Percentiles rank a stretch among this genome's conserved stretches.
phyloP scores from a whole-genome alignment of 805 yeast species.

The Wilhelminamyces savonicus region DNA sequence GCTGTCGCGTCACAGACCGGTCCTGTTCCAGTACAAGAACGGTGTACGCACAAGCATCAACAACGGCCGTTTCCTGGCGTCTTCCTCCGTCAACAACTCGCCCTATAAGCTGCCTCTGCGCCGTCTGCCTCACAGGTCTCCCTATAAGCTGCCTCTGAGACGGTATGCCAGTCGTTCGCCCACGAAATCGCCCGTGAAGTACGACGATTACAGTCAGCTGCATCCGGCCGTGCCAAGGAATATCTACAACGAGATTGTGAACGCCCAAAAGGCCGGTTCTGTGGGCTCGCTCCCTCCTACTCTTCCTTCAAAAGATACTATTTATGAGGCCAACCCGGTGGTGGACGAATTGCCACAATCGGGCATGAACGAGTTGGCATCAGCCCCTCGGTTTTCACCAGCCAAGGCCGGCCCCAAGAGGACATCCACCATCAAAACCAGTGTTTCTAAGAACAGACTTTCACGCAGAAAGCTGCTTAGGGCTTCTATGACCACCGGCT shows the following conservation, averaged over 20 bases:
- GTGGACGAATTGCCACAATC: constrained; percentile 15
- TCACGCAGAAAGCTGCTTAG: constrained; percentile 31
- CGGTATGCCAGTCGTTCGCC: constrained; percentile 9
- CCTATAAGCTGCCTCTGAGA: constrained; percentile 16
- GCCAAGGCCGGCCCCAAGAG: constrained; percentile 18
- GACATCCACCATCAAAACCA: constrained; percentile 18
- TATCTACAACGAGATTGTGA: constrained; percentile 37
- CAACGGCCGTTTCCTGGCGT: constrained; percentile 19
- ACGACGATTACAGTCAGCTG: constrained; percentile 14
- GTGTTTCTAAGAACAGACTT: constrained; percentile 23
- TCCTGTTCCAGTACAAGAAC: constrained; percentile 35
- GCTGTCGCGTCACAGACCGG: constrained; percentile 28
- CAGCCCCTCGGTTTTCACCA: constrained; percentile 23
- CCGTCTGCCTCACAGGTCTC: constrained; percentile 5
- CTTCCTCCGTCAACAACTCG: constrained; percentile 29
- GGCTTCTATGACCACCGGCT: constrained; percentile 37
- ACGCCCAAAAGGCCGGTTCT: constrained; percentile 22
- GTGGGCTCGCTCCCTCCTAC: constrained; percentile 32
- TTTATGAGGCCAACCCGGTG: constrained; percentile 7
- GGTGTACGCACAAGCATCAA: constrained; percentile 15
- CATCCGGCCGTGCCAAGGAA: constrained; percentile 35
- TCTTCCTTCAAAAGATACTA: constrained; percentile 33
- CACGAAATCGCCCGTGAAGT: constrained; percentile 11
- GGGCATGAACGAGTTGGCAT: constrained; percentile 15
- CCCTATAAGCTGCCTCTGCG: constrained; percentile 17